Conservation (phyloP, 1,284 basidiomycete genomes). For the Puccinia novopanici region DNA sequence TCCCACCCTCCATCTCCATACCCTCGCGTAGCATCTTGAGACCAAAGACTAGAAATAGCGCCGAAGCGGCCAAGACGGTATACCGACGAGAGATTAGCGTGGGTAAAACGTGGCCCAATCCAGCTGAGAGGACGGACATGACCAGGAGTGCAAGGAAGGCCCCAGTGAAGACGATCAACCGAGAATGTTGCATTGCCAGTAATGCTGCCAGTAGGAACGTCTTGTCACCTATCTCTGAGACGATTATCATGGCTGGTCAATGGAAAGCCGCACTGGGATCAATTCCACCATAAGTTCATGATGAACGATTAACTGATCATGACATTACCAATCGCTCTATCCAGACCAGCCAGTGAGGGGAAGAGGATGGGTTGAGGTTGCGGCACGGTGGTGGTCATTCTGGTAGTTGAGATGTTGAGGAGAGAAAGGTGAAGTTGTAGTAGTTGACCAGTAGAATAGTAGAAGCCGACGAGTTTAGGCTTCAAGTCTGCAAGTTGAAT, state of each 20-base stretch:
- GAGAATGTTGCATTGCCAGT: constrained; percentile 89
- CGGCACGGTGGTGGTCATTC: neutral
- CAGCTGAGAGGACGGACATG: constrained; percentile 89
- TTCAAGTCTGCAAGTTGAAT: too few relatives aligned
- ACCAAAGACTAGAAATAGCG: constrained; percentile 48
- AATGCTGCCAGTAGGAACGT: constrained; percentile 97
- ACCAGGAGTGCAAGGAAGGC: constrained; percentile 83
- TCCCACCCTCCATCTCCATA: constrained; percentile 34
- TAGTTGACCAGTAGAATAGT: too few relatives aligned
- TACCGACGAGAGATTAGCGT: constrained; percentile 71
- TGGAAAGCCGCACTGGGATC: neutral
- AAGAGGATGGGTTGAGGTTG: constrained; percentile 7
- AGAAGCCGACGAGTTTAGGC: neutral
- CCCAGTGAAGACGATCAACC: constrained; percentile 80
- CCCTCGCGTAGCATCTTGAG: constrained; percentile 46
- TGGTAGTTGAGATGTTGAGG: neutral
- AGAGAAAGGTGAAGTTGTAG: neutral
- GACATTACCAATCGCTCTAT: constrained; percentile 42
- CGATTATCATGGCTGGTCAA: constrained; percentile 50
- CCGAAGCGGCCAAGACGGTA: constrained; percentile 56
- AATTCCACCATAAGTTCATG: neutral
- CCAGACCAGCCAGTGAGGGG: constrained; percentile 46
- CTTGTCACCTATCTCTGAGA: constrained; percentile 76
- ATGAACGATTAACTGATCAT: neutral
- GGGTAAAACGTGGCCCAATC: constrained; percentile 80